phyloP scores from a whole-genome alignment of 768 basidiomycete genomes.

The Cubamyces sp. region DNA sequence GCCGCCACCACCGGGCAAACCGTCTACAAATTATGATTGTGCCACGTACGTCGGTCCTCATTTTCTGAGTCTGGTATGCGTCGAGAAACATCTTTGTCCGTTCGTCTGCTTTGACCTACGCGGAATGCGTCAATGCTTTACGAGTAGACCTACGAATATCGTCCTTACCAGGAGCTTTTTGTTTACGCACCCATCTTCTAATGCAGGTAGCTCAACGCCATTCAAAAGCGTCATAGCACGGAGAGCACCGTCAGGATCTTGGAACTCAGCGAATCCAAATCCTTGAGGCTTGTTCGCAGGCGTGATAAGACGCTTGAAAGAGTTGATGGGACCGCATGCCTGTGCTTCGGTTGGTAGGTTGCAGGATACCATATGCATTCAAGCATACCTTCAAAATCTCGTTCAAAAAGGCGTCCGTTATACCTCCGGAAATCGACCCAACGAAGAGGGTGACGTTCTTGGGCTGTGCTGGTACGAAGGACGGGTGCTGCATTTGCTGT shows the following conservation, averaged over 20 bases:
- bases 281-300: conserved; percentile 94
- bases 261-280: conserved; percentile 96
- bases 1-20: not conserved
- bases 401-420: conserved; percentile 82
- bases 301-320: conserved; percentile 91
- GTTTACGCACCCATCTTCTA: conserved; percentile 60
- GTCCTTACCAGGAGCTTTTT: conserved; percentile 73
- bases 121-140: conserved; percentile 36
- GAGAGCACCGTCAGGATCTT: conserved; percentile 90
- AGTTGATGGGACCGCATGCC: conserved; percentile 89
- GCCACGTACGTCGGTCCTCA: conserved; percentile 75
- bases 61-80: conserved; percentile 78
- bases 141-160: not conserved
- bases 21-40: not conserved
- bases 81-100: conserved; percentile 90
- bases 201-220: conserved; percentile 62
- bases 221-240: conserved; percentile 72
- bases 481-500: conserved; percentile 60
- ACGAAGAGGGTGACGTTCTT: conserved; percentile 83
- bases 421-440: conserved; percentile 94
- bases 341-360: conserved; percentile 35
- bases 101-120: conserved; percentile 92
- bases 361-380: not conserved
- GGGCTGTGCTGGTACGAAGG: conserved; percentile 70
- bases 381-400: conserved; percentile 73